A percentile compares a stretch with the other conserved stretches of the same genome.
phyloP scores from a whole-genome alignment of 1,284 basidiomycete genomes.

The Ustilago tritici region DNA sequence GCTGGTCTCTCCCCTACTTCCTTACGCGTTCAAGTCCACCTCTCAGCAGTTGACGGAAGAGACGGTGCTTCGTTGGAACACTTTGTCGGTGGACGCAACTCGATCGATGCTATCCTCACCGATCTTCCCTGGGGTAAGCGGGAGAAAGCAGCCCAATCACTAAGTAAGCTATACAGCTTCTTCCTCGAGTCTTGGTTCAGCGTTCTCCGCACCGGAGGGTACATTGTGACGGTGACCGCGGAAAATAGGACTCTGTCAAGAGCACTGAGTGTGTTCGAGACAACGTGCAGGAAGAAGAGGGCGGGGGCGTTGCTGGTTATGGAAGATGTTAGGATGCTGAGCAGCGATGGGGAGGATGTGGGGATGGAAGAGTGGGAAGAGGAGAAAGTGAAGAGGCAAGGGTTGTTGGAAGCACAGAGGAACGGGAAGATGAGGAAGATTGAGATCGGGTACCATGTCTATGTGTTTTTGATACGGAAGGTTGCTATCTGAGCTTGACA shows the following conservation, averaged over 20 bases:
- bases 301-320: conserved; percentile 22
- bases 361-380: conserved; percentile 22
- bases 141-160: conserved; percentile 38
- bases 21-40: conserved; percentile 14
- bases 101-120: conserved; percentile 54
- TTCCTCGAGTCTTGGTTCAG: conserved; percentile 46
- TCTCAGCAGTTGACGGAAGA: conserved; percentile 30
- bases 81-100: conserved; percentile 34
- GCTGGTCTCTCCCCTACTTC: conserved; percentile 22
- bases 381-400: conserved; percentile 37
- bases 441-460: conserved; percentile 55
- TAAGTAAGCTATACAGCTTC: conserved; percentile 37
- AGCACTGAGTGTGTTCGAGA: conserved; percentile 41
- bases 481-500: conserved; percentile 15
- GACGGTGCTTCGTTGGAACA: conserved; percentile 20
- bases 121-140: conserved; percentile 54
- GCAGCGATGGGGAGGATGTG: neutral
- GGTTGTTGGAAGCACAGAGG: conserved; percentile 27
- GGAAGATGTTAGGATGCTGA: conserved; percentile 36
- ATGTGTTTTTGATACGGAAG: conserved; percentile 46
- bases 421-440: conserved; percentile 46
- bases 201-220: conserved; percentile 45
- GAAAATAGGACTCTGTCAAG: conserved; percentile 43
- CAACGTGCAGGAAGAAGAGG: conserved; percentile 40
- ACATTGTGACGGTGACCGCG: conserved; percentile 44